These are phyloP conservation scores for Rugonectria rugulosa DNA, from an alignment of 2,329 filamentous ascomycete genomes.

Conservation along the genomic window DNA sequence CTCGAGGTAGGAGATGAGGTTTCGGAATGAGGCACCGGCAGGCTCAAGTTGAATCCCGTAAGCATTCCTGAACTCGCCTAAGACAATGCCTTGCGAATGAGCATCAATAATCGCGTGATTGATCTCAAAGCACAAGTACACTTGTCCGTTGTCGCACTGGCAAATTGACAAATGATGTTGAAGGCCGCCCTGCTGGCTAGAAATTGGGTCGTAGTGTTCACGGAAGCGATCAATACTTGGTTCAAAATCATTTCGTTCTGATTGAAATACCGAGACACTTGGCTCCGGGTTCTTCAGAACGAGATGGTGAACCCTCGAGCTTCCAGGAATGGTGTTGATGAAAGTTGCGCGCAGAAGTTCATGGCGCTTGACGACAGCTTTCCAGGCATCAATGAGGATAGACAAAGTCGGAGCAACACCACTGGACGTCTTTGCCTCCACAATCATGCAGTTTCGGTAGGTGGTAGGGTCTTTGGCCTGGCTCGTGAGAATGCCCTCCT, in stretches of 20 bases:
- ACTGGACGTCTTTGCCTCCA: neutral
- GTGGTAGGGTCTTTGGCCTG: constrained; percentile 13
- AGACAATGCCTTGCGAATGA: constrained; percentile 37
- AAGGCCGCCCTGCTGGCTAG: neutral
- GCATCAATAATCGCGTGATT: constrained; percentile 45
- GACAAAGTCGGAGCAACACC: neutral
- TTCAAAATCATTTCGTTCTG: neutral
- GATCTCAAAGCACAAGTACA: constrained; percentile 38
- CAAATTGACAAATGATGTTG: constrained; percentile 27
- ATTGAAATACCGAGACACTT: neutral
- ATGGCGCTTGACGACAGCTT: constrained; percentile 11
- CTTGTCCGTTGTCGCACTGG: constrained; percentile 2
- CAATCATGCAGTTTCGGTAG: constrained; percentile 2
- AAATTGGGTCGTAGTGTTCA: neutral
- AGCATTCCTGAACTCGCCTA: constrained; percentile 37
- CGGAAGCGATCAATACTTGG: neutral
- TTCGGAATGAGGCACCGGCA: neutral
- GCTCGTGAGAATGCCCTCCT: constrained; percentile 22
- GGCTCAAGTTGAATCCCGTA: constrained; percentile 29
- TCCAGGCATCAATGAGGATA: constrained; percentile 20
- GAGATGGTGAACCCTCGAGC: constrained; percentile 13
- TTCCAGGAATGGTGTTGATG: constrained; percentile 17
- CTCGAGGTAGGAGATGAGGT: constrained; percentile 13
- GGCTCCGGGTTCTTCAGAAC: constrained; percentile 10
- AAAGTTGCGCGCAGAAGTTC: constrained; percentile 16